A percentile compares a stretch with the other conserved stretches of the same genome.
These are phyloP conservation scores for Phyllosticta paracitricarpa DNA, from an alignment of 2,329 filamentous ascomycete species.

Conservation along the genomic window DNA sequence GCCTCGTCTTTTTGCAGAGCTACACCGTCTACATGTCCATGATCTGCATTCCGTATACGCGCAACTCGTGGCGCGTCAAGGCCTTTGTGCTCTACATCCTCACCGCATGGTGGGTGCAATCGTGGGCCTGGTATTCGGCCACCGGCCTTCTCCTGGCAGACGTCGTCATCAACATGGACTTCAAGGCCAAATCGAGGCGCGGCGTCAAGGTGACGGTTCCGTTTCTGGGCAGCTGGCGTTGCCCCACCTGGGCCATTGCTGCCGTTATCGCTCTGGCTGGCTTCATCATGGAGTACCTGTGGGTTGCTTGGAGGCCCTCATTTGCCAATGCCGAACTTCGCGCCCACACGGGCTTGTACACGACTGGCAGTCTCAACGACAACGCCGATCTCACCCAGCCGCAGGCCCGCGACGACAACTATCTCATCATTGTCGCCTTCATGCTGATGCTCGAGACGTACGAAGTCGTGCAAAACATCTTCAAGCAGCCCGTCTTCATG, in stretches of 20 bases:
- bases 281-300: conserved; percentile 33
- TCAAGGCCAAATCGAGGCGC: conserved; percentile 18
- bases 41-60: conserved; percentile 37
- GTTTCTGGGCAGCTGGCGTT: background rate
- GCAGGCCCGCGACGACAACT: conserved; percentile 33
- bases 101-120: conserved; percentile 38
- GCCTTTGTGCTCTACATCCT: conserved; percentile 31
- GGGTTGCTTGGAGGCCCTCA: conserved; percentile 30
- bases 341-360: conserved; percentile 34
- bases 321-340: conserved; percentile 28
- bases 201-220: conserved; percentile 11
- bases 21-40: conserved; percentile 41
- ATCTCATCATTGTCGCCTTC: conserved; percentile 33
- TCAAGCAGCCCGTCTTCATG: conserved; percentile 26
- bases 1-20: conserved; percentile 36
- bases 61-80: conserved; percentile 32
- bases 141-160: conserved; percentile 41
- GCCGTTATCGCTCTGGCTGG: conserved; percentile 24
- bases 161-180: conserved; percentile 32
- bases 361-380: conserved; percentile 26
- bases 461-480: conserved; percentile 24
- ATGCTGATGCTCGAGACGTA: conserved; percentile 33
- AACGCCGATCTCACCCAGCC: conserved; percentile 25
- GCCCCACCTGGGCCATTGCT: conserved; percentile 24
- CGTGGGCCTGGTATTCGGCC: conserved; percentile 38